Evolutionary conservation across 164 flowering plant species (phyloP).

Genomic region (grape (Vitis vinifera)): DNA sequence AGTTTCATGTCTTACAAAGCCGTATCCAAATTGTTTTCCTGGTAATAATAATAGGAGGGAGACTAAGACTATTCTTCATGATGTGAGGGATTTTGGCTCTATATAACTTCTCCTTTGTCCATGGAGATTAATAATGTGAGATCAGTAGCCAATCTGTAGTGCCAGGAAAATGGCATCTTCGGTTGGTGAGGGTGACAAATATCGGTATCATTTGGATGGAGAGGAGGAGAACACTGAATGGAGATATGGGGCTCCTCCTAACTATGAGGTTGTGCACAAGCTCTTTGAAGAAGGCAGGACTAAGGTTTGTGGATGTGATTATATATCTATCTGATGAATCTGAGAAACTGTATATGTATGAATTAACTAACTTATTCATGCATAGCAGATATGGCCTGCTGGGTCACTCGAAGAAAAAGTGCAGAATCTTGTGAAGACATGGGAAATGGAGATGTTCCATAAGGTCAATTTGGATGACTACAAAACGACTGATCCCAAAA

Average conservation of each 20-base stretch:
- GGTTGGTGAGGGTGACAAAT: background rate
- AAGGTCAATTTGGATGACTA: conserved; percentile 14
- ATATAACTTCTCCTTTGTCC: too few relatives aligned
- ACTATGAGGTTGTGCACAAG: conserved; percentile 40
- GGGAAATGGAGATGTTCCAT: conserved; percentile 35
- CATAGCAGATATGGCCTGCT: conserved; percentile 13
- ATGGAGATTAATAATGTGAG: too few relatives aligned
- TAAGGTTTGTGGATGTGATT: conserved; percentile 20
- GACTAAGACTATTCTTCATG: too few relatives aligned
- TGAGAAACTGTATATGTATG: background rate
- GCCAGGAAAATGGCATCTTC: too few relatives aligned
- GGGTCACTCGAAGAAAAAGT: conserved; percentile 32
- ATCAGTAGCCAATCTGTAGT: too few relatives aligned
- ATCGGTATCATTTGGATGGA: conserved; percentile 19
- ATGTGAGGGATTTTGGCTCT: too few relatives aligned
- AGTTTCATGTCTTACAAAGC: too few relatives aligned
- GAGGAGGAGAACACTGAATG: conserved; percentile 37
- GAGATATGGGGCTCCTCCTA: conserved; percentile 48
- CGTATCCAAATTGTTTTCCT: too few relatives aligned
- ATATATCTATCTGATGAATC: background rate
- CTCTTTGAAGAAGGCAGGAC: conserved; percentile 56
- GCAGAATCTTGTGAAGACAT: conserved; percentile 27
- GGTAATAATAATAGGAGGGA: too few relatives aligned
- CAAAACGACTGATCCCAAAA: conserved; percentile 7
- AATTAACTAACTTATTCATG: background rate